Evolutionary conservation across 2,329 filamentous ascomycete genomes (phyloP).

Genomic region (Claviceps digitariae): DNA sequence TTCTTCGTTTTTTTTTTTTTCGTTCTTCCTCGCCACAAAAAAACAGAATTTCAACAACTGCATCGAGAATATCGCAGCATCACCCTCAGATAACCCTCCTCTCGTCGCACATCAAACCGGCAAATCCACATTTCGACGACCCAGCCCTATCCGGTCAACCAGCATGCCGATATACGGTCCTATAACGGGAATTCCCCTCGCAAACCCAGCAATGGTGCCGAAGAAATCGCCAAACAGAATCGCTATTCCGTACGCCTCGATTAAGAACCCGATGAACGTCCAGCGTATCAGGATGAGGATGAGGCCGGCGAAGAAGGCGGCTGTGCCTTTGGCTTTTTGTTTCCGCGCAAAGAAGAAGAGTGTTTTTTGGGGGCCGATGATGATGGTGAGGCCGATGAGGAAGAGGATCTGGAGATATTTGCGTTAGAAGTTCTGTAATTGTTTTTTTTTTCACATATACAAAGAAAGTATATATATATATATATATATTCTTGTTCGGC

Average conservation of each 20-base stretch:
- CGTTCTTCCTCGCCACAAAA: not conserved
- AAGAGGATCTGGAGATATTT: constrained; percentile 68
- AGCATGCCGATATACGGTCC: constrained; percentile 71
- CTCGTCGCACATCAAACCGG: constrained; percentile 43
- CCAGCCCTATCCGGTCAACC: constrained; percentile 57
- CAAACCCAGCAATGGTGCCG: constrained; percentile 80
- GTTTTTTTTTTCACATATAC: too few relatives aligned
- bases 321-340: constrained; percentile 85
- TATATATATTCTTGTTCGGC: not conserved
- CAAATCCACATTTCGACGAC: constrained; percentile 60
- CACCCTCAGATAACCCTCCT: too few relatives aligned
- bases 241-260: constrained; percentile 88
- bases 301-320: constrained; percentile 75
- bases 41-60: not conserved
- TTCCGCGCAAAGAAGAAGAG: constrained; percentile 85
- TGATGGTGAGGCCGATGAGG: constrained; percentile 87
- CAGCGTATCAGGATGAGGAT: constrained; percentile 76
- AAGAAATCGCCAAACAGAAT: constrained; percentile 94
- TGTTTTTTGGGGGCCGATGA: constrained; percentile 87
- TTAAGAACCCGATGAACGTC: constrained; percentile 78
- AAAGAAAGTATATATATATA: not conserved
- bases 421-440: constrained; percentile 4
- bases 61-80: not conserved
- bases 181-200: constrained; percentile 69
- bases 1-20: not conserved